A percentile compares a stretch with the other conserved stretches of the same genome.
phyloP scores from a whole-genome alignment of 805 yeast species.

The Brettanomyces sp. region DNA sequence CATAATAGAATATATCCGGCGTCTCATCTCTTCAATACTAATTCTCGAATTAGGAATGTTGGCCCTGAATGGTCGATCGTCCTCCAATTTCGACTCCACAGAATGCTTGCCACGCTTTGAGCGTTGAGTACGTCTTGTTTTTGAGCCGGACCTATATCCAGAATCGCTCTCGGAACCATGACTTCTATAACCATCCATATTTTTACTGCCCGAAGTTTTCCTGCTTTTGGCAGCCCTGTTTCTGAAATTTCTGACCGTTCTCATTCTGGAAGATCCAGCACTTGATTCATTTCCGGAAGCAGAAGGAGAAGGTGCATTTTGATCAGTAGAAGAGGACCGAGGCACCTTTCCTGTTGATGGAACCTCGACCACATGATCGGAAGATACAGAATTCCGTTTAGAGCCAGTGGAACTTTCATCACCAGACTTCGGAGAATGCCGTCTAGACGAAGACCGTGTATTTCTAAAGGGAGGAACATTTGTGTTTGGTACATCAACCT shows the following conservation, averaged over 20 bases:
- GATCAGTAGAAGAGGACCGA: neutral
- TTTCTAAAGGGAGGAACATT: constrained; percentile 19
- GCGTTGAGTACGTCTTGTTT: neutral
- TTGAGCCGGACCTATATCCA: constrained; percentile 4
- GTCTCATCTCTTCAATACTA: constrained; percentile 73
- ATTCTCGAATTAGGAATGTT: constrained; percentile 71
- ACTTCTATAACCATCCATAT: constrained; percentile 13
- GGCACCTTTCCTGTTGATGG: no score
- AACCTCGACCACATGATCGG: neutral
- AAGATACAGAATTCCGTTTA: neutral
- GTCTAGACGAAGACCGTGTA: constrained; percentile 5
- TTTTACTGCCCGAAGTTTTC: neutral
- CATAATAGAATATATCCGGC: constrained; percentile 79
- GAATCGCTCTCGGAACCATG: constrained; percentile 1
- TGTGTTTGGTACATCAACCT: constrained; percentile 24
- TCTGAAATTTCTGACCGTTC: neutral
- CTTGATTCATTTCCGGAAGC: neutral
- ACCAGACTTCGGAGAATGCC: neutral
- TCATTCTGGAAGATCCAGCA: neutral
- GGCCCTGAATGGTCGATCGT: constrained; percentile 72
- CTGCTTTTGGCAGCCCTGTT: neutral
- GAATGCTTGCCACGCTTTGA: neutral
- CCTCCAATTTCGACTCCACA: constrained; percentile 32
- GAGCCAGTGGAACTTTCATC: neutral
- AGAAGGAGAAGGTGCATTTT: neutral